Evolutionary conservation across 192 early-diverging fungal genomes (phyloP).

Genomic region (Backusella psychrophila): DNA sequence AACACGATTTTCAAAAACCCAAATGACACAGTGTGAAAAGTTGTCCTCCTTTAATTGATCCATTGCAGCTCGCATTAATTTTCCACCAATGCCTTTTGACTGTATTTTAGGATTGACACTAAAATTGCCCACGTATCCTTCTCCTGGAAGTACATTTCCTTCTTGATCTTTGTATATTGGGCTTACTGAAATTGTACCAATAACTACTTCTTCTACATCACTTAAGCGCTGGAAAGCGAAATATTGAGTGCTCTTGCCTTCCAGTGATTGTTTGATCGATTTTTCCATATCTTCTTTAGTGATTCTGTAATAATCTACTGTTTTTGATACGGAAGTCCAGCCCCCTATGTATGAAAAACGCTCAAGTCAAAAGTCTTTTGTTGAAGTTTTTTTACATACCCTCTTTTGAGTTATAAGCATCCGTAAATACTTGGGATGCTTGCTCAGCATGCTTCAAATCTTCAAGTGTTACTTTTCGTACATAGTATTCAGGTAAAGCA

Average conservation of each 20-base stretch:
- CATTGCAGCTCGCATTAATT: constrained; percentile 37
- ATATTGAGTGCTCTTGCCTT: constrained; percentile 25
- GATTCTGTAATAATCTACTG: constrained; percentile 37
- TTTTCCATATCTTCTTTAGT: constrained; percentile 30
- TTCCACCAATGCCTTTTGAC: constrained; percentile 47
- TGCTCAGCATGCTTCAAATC: background rate
- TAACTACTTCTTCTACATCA: constrained; percentile 15
- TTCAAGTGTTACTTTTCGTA: background rate
- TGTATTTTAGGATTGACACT: constrained; percentile 42
- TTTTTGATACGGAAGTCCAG: constrained; percentile 48
- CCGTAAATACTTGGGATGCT: constrained; percentile 32
- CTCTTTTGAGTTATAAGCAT: constrained; percentile 41
- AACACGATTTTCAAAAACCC: constrained; percentile 37
- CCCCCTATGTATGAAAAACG: constrained; percentile 21
- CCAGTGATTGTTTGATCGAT: constrained; percentile 22
- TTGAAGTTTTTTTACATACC: background rate
- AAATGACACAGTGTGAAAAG: constrained; percentile 29
- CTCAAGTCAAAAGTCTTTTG: background rate
- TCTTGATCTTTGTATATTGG: constrained; percentile 20
- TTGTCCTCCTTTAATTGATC: constrained; percentile 23
- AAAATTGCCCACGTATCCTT: constrained; percentile 42
- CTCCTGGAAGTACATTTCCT: constrained; percentile 17
- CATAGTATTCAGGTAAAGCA: background rate
- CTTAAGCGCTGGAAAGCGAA: constrained; percentile 33
- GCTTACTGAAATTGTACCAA: constrained; percentile 46